Evolutionary conservation across 495 filamentous ascomycete genomes (phyloP).

Genomic region (Diplogelasinospora grovesii): DNA sequence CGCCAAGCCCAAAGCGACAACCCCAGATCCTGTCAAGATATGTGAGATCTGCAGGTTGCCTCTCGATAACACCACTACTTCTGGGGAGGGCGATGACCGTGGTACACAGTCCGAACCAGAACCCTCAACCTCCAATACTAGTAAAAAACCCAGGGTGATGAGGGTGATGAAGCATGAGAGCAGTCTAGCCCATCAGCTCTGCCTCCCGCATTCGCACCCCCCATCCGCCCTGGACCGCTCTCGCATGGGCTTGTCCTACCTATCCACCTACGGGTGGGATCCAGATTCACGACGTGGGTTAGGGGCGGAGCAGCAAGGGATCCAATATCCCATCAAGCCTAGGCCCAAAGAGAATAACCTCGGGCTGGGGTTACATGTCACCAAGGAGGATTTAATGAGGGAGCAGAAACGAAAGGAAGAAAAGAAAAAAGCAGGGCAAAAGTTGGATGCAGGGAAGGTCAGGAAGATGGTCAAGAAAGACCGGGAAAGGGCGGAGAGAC

Average conservation of each 20-base stretch:
- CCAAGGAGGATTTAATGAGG: too few relatives aligned
- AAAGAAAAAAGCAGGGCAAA: conserved; percentile 43
- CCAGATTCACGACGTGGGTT: conserved; percentile 71
- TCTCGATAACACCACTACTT: background rate
- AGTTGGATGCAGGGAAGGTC: conserved; percentile 65
- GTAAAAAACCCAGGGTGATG: background rate
- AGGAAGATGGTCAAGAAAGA: conserved; percentile 53
- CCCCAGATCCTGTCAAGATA: background rate
- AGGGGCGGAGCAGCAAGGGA: conserved; percentile 64
- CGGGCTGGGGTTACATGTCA: conserved; percentile 57
- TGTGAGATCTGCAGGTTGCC: conserved; percentile 8
- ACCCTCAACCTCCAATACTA: too few relatives aligned
- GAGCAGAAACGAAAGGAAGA: too few relatives aligned
- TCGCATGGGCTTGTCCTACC: conserved; percentile 65
- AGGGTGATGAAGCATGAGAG: conserved; percentile 50
- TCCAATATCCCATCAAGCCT: conserved; percentile 66
- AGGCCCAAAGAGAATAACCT: conserved; percentile 66
- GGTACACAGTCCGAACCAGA: too few relatives aligned
- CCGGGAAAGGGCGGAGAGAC: conserved; percentile 53
- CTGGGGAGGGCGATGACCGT: too few relatives aligned
- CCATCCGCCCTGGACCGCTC: conserved; percentile 79
- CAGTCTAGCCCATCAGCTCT: conserved; percentile 76
- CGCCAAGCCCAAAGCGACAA: conserved; percentile 8
- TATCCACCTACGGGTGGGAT: conserved; percentile 80
- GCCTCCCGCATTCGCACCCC: conserved; percentile 71